These are phyloP conservation scores for Nothomitra cinnamomea DNA, from an alignment of 2,329 filamentous ascomycete species.

Conservation along the genomic window DNA sequence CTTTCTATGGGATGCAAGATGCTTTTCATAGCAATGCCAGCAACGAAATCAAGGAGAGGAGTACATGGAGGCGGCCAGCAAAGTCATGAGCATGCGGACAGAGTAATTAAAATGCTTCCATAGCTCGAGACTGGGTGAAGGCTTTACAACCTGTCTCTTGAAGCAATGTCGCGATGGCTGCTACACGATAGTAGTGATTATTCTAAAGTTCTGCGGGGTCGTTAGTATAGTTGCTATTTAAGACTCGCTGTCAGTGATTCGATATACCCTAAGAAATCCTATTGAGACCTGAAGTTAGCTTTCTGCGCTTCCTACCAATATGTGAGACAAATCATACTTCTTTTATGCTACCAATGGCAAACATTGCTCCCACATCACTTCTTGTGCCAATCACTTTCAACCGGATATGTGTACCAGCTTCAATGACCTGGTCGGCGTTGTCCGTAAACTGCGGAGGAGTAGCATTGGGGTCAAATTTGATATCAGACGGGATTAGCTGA, in stretches of 20 bases:
- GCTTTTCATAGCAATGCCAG: too few species aligned
- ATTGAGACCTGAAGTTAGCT: not conserved
- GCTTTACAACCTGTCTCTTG: too few species aligned
- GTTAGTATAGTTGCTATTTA: not conserved
- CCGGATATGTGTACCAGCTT: conserved; percentile 82
- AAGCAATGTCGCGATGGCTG: too few species aligned
- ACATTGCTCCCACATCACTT: conserved; percentile 88
- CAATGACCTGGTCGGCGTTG: conserved; percentile 83
- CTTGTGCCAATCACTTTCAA: conserved; percentile 89
- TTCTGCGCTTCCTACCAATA: not conserved
- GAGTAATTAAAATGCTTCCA: too few species aligned
- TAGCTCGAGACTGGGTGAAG: too few species aligned
- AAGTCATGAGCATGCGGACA: too few species aligned
- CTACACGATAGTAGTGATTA: too few species aligned
- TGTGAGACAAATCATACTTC: conserved; percentile 27
- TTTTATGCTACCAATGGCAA: conserved; percentile 94
- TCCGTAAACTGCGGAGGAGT: conserved; percentile 96
- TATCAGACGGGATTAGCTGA: conserved; percentile 77
- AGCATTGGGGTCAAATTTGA: conserved; percentile 89
- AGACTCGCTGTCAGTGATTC: not conserved
- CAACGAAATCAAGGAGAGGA: too few species aligned
- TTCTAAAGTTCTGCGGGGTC: not conserved
- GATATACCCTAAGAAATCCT: conserved; percentile 7
- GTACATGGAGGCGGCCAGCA: too few species aligned
- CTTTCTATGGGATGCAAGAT: too few species aligned